These are phyloP conservation scores for Austroboletus eburneus DNA, from an alignment of 768 basidiomycete species.

Conservation along the genomic window DNA sequence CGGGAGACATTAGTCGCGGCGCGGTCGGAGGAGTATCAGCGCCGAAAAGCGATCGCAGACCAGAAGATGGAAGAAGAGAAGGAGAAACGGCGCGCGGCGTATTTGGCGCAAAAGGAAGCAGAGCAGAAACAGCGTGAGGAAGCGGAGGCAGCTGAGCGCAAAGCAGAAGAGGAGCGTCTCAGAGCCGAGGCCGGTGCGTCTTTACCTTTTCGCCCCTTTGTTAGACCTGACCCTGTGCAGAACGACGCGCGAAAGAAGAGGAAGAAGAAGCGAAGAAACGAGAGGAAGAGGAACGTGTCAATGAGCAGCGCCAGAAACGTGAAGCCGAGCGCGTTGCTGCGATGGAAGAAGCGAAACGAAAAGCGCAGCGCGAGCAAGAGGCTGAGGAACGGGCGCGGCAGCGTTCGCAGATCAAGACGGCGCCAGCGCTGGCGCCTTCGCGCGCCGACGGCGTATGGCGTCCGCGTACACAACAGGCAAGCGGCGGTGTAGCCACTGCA, in stretches of 20 bases:
- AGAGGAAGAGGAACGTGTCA: slow-evolving; percentile 56
- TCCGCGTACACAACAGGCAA: slow-evolving; percentile 19
- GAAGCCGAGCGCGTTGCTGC: slow-evolving; percentile 49
- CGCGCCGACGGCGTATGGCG: slow-evolving; percentile 20
- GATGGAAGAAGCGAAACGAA: slow-evolving; percentile 53
- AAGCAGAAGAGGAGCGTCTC: slow-evolving; percentile 40
- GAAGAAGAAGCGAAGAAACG: slow-evolving; percentile 51
- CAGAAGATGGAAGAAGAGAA: slow-evolving; percentile 84
- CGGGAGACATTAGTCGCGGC: slow-evolving; percentile 51
- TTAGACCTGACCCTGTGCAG: slow-evolving; percentile 24
- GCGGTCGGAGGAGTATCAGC: slow-evolving; percentile 63
- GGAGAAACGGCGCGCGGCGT: slow-evolving; percentile 56
- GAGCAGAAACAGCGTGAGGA: slow-evolving; percentile 34
- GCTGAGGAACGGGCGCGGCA: slow-evolving; percentile 45
- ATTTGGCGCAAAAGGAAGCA: slow-evolving; percentile 56
- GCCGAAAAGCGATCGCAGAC: slow-evolving; percentile 45
- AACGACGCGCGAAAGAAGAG: slow-evolving; percentile 55
- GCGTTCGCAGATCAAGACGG: slow-evolving; percentile 32
- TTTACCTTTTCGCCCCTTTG: neutral
- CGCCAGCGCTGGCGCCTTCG: slow-evolving; percentile 17
- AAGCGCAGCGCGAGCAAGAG: slow-evolving; percentile 66
- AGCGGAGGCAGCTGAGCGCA: slow-evolving; percentile 14
- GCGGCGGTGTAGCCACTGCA: slow-evolving; percentile 16
- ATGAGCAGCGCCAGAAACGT: slow-evolving; percentile 49
- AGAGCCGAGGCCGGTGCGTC: slow-evolving; percentile 50